Evolutionary conservation across 2,329 filamentous ascomycete species (phyloP).

Genomic region (Penicillium sp.): DNA sequence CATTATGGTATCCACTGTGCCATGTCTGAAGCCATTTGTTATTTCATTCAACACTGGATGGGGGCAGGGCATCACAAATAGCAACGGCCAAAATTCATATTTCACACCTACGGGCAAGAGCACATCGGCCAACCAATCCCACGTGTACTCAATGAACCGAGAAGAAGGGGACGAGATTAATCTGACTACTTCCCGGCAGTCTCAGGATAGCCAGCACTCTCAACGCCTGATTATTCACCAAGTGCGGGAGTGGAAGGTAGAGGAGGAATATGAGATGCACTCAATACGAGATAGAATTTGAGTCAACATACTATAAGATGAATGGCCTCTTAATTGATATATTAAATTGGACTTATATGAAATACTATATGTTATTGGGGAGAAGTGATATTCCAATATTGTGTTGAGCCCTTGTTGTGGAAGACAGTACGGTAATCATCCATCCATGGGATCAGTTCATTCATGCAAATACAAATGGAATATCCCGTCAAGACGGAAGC

Average conservation of each 20-base stretch:
- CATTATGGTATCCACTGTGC: not conserved
- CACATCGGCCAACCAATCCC: not conserved
- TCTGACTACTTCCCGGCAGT: not conserved
- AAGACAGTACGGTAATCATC: too few species aligned
- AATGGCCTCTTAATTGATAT: too few species aligned
- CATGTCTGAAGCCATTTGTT: not conserved
- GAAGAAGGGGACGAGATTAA: not conserved
- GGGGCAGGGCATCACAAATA: not conserved
- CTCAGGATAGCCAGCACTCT: not conserved
- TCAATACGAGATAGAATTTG: not conserved
- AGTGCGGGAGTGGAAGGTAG: not conserved
- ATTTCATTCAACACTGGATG: not conserved
- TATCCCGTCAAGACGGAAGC: too few species aligned
- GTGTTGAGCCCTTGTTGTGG: too few species aligned
- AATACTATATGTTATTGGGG: not conserved
- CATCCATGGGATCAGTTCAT: too few species aligned
- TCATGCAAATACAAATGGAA: too few species aligned
- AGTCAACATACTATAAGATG: too few species aligned
- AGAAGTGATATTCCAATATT: too few species aligned
- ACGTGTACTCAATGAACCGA: not conserved
- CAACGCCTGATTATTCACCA: not conserved
- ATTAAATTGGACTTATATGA: too few species aligned
- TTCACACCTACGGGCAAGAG: not conserved
- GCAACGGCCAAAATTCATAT: not conserved
- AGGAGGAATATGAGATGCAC: not conserved